Percentiles rank a stretch among this genome's conserved stretches.
Evolutionary conservation across 768 basidiomycete species (phyloP).

Genomic region (Baorangia bicolor): DNA sequence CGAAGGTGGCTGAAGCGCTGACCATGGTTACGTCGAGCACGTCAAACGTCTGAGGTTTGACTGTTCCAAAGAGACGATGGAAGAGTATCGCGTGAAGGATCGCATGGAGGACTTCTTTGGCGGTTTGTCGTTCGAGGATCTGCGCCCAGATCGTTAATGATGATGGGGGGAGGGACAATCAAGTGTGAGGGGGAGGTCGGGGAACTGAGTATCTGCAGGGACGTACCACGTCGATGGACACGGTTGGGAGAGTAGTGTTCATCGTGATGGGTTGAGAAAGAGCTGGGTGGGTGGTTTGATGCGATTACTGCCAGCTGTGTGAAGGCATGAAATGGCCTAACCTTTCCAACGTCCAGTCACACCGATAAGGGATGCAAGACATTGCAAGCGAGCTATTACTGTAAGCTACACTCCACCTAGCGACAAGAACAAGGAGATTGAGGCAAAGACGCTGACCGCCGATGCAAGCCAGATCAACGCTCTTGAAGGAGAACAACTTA

Average conservation of each 20-base stretch:
- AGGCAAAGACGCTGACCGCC: too few species aligned
- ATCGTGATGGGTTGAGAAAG: constrained; percentile 12
- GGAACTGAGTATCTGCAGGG: not conserved
- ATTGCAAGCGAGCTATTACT: not conserved
- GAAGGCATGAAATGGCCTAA: not conserved
- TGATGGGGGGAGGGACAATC: not conserved
- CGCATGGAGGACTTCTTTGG: constrained; percentile 72
- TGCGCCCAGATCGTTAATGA: constrained; percentile 30
- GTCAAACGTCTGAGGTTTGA: constrained; percentile 75
- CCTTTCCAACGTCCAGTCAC: not conserved
- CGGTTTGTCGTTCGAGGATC: constrained; percentile 70
- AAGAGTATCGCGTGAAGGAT: constrained; percentile 82
- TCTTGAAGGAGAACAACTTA: not conserved
- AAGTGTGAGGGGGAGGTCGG: not conserved
- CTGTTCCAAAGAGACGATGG: constrained; percentile 77
- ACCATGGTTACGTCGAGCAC: constrained; percentile 87
- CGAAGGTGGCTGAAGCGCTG: constrained; percentile 15
- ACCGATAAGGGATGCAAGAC: not conserved
- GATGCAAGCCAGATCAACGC: not conserved
- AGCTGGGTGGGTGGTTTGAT: not conserved
- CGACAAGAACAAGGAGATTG: not conserved
- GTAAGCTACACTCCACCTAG: not conserved
- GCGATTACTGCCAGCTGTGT: not conserved
- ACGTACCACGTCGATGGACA: constrained; percentile 33
- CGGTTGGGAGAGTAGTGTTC: constrained; percentile 28